Evolutionary conservation across 2,329 filamentous ascomycete genomes (phyloP), one percentile per base, ranked within the genome.

Genomic region (Drechslera avenae): DNA sequence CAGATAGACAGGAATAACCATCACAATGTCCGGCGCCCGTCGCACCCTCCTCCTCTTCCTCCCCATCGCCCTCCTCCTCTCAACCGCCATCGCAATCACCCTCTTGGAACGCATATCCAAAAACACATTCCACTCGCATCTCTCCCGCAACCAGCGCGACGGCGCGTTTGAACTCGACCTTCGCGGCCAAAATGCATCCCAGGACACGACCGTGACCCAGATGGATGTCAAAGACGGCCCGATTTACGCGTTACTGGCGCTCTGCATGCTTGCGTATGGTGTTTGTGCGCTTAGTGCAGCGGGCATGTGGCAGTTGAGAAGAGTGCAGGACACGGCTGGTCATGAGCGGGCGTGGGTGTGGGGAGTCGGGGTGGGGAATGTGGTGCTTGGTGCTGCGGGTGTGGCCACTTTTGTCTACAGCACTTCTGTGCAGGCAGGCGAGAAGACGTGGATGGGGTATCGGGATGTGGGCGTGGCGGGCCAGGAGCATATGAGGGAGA

Each of bases 281-380:
- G 57, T 66, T 3, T 46, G 56, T n/a, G 52, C 56, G 17, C 21
- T 71, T 7, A 57, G 53, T 8, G 40, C 43, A 2, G 63, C 63
- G 21, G 67, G 60, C 0, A 62, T 66, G 39, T 71, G 66, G 67
- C 67, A 71, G 35, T 40, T 71, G 50, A 50, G 61, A n/a, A 58
- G 58, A 12, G 52, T 66, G 2, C 56, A 69, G 40, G 68, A 66
- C 18, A 62, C 51, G 13, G 51, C 52, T 19, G 21, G 47, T 12
- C 54, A 59, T 43, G 61, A 68, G 49, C 49, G 66, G 21, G 26
- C 42, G 9, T 71, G 68, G 68, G 57, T 51, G 6, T 71, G 68
- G 67, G 32, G 50, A 4, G 37, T 62, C n/a, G n/a, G 66, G 1
- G 9, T 62, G 3, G 37, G 50, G 23, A 65, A 64, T 28, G 8